phyloP scores from a whole-genome alignment of 441 rosid species.

The Arabidopsis lyrata region DNA sequence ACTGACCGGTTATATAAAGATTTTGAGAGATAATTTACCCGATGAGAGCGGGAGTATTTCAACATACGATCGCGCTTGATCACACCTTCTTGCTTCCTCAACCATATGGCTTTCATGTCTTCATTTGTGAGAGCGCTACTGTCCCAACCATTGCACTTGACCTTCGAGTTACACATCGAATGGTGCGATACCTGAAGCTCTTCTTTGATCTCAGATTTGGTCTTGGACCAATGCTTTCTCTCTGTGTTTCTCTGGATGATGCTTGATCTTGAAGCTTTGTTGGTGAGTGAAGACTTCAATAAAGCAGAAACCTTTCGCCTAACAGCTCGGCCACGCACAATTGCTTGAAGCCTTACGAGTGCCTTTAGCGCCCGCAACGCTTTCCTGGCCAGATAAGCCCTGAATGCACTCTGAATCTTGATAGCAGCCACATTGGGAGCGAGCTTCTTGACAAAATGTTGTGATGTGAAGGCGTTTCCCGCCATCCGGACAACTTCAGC shows the following conservation, averaged over 20 bases:
- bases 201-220: conserved; percentile 50
- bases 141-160: conserved; percentile 66
- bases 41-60: conserved; percentile 77
- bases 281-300: conserved; percentile 44
- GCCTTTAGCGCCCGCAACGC: conserved; percentile 89
- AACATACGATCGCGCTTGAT: conserved; percentile 77
- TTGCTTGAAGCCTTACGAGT: conserved; percentile 86
- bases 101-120: conserved; percentile 66
- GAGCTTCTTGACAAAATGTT: conserved; percentile 35
- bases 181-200: conserved; percentile 51
- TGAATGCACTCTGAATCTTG: conserved; percentile 77
- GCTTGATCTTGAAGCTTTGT: conserved; percentile 44
- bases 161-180: conserved; percentile 40
- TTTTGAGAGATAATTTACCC: conserved; percentile 52
- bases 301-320: conserved; percentile 51
- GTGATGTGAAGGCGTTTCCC: conserved; percentile 47
- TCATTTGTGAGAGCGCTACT: conserved; percentile 62
- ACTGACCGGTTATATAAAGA: conserved; percentile 17
- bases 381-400: conserved; percentile 88
- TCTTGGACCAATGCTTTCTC: conserved; percentile 42
- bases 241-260: conserved; percentile 37
- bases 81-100: conserved; percentile 65
- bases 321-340: conserved; percentile 79
- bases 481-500: conserved; percentile 87
- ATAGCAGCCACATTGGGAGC: conserved; percentile 65